These are phyloP conservation scores for Celoporthe dispersa DNA, from an alignment of 2,329 filamentous ascomycete genomes.

Conservation along the genomic window DNA sequence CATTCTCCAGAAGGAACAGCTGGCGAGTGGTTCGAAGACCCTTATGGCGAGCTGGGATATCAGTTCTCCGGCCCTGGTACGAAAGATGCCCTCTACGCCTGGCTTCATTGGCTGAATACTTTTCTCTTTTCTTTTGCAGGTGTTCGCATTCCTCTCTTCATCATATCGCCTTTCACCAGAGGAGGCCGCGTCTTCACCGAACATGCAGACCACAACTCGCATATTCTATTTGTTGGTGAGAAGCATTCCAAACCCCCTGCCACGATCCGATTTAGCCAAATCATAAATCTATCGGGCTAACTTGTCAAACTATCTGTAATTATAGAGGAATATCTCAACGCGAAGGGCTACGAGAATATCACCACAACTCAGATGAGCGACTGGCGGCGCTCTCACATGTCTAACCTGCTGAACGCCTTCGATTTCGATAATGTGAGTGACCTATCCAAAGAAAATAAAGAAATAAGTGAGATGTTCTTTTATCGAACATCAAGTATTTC, in stretches of 20 bases:
- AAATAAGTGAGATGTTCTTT: no score
- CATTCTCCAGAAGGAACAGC: slow-evolving; percentile 52
- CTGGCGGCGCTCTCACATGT: slow-evolving; percentile 36
- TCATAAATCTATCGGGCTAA: background rate
- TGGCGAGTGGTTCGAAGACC: slow-evolving; percentile 56
- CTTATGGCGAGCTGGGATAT: slow-evolving; percentile 44
- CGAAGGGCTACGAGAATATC: slow-evolving; percentile 39
- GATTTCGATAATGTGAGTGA: slow-evolving; percentile 34
- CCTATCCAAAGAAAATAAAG: background rate
- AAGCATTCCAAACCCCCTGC: slow-evolving; percentile 39
- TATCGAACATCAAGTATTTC: no score
- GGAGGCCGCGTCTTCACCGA: slow-evolving; percentile 58
- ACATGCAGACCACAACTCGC: slow-evolving; percentile 58
- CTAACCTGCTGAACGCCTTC: slow-evolving; percentile 35
- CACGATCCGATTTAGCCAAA: no score
- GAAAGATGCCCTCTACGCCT: background rate
- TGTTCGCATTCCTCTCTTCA: slow-evolving; percentile 58
- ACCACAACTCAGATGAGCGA: slow-evolving; percentile 32
- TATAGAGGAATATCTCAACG: slow-evolving; percentile 33
- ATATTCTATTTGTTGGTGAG: slow-evolving; percentile 58
- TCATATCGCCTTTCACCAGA: slow-evolving; percentile 60
- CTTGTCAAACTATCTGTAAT: no score
- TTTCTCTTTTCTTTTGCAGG: slow-evolving; percentile 29
- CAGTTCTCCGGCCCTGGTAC: slow-evolving; percentile 40
- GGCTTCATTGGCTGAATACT: background rate